Evolutionary conservation across 805 yeast species (phyloP).

Genomic region (Pichia nakasei): DNA sequence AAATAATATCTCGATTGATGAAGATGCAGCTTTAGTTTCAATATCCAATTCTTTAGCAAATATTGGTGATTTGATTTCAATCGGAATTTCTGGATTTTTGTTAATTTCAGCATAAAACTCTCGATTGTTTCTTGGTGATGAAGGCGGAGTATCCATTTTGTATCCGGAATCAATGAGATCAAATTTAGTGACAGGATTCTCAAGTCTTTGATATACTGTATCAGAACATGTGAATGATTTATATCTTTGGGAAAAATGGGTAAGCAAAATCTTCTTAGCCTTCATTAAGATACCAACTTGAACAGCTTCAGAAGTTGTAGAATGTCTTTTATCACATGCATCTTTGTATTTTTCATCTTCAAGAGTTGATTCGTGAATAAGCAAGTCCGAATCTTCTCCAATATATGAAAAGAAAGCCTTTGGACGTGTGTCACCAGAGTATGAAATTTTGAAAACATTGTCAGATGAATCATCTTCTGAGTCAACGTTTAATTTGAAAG

Average conservation of each 20-base stretch:
- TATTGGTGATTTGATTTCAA: conserved; percentile 18
- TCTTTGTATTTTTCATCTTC: conserved; percentile 71
- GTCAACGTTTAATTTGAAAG: conserved; percentile 28
- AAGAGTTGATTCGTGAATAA: conserved; percentile 90
- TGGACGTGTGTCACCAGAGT: conserved; percentile 95
- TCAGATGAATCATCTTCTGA: not conserved
- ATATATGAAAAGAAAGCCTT: conserved; percentile 47
- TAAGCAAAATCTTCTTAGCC: conserved; percentile 61
- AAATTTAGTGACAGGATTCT: conserved; percentile 11
- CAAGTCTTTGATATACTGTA: conserved; percentile 18
- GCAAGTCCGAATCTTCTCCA: conserved; percentile 59
- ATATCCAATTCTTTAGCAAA: conserved; percentile 12
- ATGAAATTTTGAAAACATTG: conserved; percentile 57
- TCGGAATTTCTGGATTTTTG: conserved; percentile 14
- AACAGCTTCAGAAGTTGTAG: conserved; percentile 84
- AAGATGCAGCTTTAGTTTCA: conserved; percentile 19
- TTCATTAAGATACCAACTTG: conserved; percentile 61
- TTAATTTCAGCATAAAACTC: conserved; percentile 4
- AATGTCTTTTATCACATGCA: conserved; percentile 75
- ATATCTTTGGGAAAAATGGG: conserved; percentile 91
- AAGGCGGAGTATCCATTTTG: conserved; percentile 1
- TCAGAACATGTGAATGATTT: conserved; percentile 36
- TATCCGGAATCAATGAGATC: conserved; percentile 1
- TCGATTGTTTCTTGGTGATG: conserved; percentile 13
- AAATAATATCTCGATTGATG: conserved; percentile 29